phyloP scores from a whole-genome alignment of 257 asterid genomes.

The Nicotiana attenuata region DNA sequence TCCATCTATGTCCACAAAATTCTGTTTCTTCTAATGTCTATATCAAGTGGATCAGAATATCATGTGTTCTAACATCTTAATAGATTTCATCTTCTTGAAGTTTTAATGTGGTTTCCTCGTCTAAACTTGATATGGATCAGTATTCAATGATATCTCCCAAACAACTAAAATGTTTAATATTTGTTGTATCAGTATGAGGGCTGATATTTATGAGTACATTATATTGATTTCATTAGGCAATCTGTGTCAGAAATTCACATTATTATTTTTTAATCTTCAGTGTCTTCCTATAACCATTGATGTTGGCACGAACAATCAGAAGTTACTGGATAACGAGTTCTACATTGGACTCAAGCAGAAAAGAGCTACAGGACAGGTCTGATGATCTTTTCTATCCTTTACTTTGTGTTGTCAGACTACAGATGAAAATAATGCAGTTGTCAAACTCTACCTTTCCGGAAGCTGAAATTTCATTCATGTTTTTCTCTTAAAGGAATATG shows the following conservation, averaged over 20 bases:
- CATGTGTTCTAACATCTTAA: neutral
- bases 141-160: neutral
- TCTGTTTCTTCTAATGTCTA: neutral
- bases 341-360: conserved; percentile 80
- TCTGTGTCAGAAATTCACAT: conserved; percentile 5
- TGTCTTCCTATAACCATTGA: conserved; percentile 88
- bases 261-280: conserved; percentile 29
- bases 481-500: conserved; percentile 53
- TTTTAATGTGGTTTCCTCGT: neutral
- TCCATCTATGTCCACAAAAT: neutral
- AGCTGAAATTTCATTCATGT: conserved; percentile 12
- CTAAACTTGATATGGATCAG: neutral
- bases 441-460: conserved; percentile 1
- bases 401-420: conserved; percentile 4
- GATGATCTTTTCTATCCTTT: conserved; percentile 6
- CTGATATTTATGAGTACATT: neutral
- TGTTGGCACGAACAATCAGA: conserved; percentile 84
- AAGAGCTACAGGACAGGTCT: conserved; percentile 80
- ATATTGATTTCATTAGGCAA: neutral
- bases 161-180: neutral
- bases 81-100: neutral
- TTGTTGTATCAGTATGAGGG: neutral
- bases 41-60: neutral
- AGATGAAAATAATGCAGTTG: neutral
- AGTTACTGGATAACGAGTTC: conserved; percentile 72